Conservation (phyloP, 2,329 filamentous ascomycete genomes). For the Aureobasidium zeae region DNA sequence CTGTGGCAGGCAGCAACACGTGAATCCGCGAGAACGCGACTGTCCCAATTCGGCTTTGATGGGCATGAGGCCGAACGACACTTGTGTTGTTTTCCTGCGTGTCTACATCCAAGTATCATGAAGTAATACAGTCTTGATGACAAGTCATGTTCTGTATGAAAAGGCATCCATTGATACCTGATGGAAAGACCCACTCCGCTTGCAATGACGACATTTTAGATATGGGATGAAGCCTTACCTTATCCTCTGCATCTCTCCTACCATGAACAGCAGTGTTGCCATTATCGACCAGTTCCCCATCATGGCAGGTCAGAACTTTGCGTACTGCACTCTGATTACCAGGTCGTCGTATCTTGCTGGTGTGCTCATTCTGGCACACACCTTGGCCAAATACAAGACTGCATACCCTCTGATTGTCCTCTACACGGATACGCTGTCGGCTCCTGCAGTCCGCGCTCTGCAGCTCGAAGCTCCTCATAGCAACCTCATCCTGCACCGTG, state of each 20-base stretch:
- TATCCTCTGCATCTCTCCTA: not conserved
- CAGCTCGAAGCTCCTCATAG: conserved; percentile 33
- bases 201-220: too few species aligned
- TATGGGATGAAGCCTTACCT: too few species aligned
- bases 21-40: too few species aligned
- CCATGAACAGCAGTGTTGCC: not conserved
- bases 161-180: too few species aligned
- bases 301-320: conserved; percentile 21
- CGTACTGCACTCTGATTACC: conserved; percentile 45
- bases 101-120: too few species aligned
- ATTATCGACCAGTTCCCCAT: not conserved
- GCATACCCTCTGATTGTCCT: conserved; percentile 42
- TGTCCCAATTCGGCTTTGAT: too few species aligned
- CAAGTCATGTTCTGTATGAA: too few species aligned
- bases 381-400: conserved; percentile 38
- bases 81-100: too few species aligned
- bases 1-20: too few species aligned
- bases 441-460: conserved; percentile 34
- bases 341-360: conserved; percentile 45
- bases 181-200: too few species aligned
- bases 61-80: too few species aligned
- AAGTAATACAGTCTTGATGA: too few species aligned
- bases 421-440: conserved; percentile 38
- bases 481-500: conserved; percentile 33
- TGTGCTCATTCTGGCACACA: conserved; percentile 42